Conservation (phyloP, 1,284 basidiomycete genomes). For the Irpex rosettiformis region DNA sequence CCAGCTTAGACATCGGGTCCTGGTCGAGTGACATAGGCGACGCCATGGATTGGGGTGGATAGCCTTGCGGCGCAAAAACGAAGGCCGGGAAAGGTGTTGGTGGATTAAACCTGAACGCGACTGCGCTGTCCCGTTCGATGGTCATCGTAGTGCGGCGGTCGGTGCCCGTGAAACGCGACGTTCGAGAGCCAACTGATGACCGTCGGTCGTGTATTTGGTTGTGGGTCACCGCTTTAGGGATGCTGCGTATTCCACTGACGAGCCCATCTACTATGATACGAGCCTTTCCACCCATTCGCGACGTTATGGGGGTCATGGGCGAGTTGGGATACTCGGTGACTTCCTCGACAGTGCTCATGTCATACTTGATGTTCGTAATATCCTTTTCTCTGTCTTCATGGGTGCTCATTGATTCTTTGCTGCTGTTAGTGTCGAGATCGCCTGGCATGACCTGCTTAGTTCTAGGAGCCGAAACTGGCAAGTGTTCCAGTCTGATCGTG, state of each 20-base stretch:
- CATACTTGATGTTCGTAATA: background rate
- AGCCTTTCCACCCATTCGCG: slow-evolving; percentile 11
- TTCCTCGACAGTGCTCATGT: slow-evolving; percentile 12
- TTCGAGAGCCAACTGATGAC: background rate
- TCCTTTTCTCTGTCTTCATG: slow-evolving; percentile 4
- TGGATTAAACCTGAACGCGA: background rate
- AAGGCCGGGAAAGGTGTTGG: slow-evolving; percentile 7
- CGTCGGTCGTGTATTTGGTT: slow-evolving; percentile 14
- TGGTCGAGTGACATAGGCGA: background rate
- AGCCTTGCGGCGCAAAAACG: slow-evolving; percentile 9
- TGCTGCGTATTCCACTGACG: slow-evolving; percentile 16
- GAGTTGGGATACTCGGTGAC: slow-evolving; percentile 9
- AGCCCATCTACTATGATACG: slow-evolving; percentile 15
- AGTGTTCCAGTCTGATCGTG: slow-evolving; percentile 10
- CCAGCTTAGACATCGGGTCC: slow-evolving; percentile 8
- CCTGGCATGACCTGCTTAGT: background rate
- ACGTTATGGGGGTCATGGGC: slow-evolving; percentile 1
- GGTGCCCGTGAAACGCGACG: slow-evolving; percentile 1
- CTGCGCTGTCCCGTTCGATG: background rate
- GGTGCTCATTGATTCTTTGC: slow-evolving; percentile 8
- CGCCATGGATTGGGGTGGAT: background rate
- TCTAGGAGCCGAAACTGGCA: background rate
- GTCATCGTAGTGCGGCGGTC: slow-evolving; percentile 6
- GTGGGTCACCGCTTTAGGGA: slow-evolving; percentile 17
- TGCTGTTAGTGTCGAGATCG: slow-evolving; percentile 3